phyloP scores from a whole-genome alignment of 2,329 filamentous ascomycete genomes.

The Ophiostoma australiae region DNA sequence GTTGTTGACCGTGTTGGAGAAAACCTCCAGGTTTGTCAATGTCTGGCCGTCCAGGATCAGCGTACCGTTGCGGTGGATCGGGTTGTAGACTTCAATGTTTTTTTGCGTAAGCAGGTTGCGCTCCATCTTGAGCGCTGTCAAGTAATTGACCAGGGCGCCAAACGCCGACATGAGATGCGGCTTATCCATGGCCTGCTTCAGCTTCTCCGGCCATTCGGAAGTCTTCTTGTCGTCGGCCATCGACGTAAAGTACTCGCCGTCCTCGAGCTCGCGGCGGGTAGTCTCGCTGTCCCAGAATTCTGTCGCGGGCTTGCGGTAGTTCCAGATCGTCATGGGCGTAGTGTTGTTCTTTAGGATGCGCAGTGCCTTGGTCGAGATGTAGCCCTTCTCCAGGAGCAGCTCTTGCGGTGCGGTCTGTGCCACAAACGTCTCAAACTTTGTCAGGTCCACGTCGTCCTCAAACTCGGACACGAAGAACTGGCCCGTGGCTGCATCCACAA shows the following conservation, averaged over 20 bases:
- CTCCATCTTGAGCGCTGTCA: conserved; percentile 83
- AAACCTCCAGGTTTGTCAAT: conserved; percentile 95
- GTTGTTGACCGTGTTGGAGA: conserved; percentile 87
- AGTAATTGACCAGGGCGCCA: conserved; percentile 81
- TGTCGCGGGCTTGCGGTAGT: conserved; percentile 75
- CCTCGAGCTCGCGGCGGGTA: conserved; percentile 74
- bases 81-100: conserved; percentile 87
- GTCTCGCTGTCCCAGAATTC: conserved; percentile 90
- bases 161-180: conserved; percentile 85
- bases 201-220: conserved; percentile 69
- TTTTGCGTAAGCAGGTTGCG: conserved; percentile 79
- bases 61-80: conserved; percentile 84
- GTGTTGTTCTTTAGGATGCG: conserved; percentile 97
- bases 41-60: conserved; percentile 93
- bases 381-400: conserved; percentile 80
- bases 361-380: conserved; percentile 78
- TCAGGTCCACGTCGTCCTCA: conserved; percentile 84
- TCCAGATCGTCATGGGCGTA: conserved; percentile 89
- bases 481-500: conserved; percentile 92
- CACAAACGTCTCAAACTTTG: conserved; percentile 94
- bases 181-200: conserved; percentile 69
- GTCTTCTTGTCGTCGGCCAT: conserved; percentile 45
- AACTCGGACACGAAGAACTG: conserved; percentile 94
- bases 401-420: conserved; percentile 88
- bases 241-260: conserved; percentile 67